Conservation (phyloP, 2,329 filamentous ascomycete genomes). For the Alternaria sp. region DNA sequence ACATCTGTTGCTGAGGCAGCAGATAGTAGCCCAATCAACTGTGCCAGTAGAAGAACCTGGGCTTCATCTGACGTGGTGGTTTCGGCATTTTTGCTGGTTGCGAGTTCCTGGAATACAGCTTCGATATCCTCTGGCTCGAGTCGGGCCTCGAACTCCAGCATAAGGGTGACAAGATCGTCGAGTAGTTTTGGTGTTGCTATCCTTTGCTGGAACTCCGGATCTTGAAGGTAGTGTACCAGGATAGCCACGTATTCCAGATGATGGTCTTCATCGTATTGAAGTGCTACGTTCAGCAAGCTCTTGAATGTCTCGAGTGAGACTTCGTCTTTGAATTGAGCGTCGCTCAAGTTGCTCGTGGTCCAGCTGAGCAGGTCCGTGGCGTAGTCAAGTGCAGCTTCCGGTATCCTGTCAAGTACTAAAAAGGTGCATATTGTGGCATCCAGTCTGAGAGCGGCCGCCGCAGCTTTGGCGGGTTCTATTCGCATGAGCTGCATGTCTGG, state of each 20-base stretch:
- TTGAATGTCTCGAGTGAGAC: conserved; percentile 42
- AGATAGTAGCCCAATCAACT: conserved; percentile 44
- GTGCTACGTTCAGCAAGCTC: conserved; percentile 38
- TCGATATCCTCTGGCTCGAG: conserved; percentile 38
- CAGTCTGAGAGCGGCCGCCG: conserved; percentile 46
- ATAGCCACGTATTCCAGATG: conserved; percentile 46
- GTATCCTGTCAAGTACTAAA: conserved; percentile 37
- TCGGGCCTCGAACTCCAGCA: conserved; percentile 45
- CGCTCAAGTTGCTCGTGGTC: conserved; percentile 49
- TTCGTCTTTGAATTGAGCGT: conserved; percentile 44
- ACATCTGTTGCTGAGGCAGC: conserved; percentile 48
- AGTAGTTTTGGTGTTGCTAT: conserved; percentile 43
- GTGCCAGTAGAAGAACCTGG: conserved; percentile 41
- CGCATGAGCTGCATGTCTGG: conserved; percentile 24
- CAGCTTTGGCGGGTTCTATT: conserved; percentile 47
- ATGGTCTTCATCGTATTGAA: conserved; percentile 49
- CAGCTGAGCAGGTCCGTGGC: conserved; percentile 48
- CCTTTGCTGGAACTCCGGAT: conserved; percentile 46
- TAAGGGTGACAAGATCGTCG: conserved; percentile 40
- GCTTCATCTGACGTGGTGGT: conserved; percentile 38
- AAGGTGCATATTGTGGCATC: conserved; percentile 42
- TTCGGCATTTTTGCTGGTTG: conserved; percentile 36
- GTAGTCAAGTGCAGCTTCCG: conserved; percentile 46
- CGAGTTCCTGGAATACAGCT: conserved; percentile 41
- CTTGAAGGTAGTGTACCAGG: conserved; percentile 48